Conservation (phyloP, 345 rosid species). For the Syzygium aqueum region DNA sequence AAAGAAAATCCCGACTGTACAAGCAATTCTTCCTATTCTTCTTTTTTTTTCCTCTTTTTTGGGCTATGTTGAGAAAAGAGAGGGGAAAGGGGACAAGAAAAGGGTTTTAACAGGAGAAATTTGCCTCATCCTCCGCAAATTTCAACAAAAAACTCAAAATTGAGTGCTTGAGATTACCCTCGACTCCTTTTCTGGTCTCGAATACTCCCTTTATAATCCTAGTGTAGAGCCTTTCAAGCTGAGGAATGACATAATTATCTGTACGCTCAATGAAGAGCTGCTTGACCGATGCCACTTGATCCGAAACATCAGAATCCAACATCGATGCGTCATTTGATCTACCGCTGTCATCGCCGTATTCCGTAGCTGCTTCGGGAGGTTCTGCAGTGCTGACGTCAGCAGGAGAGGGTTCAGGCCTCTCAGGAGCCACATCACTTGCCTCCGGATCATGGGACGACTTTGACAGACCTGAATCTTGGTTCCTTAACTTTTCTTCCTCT, state of each 20-base stretch:
- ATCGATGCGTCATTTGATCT: slow-evolving; percentile 19
- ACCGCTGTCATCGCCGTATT: background rate
- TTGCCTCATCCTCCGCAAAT: slow-evolving; percentile 57
- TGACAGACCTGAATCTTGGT: slow-evolving; percentile 32
- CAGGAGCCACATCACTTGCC: slow-evolving; percentile 21
- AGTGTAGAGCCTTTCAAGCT: slow-evolving; percentile 79
- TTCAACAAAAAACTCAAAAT: slow-evolving; percentile 79
- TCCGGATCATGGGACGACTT: slow-evolving; percentile 27
- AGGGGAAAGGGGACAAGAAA: background rate
- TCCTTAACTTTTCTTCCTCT: slow-evolving; percentile 43
- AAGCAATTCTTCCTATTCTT: slow-evolving; percentile 15
- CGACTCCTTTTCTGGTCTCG: slow-evolving; percentile 28
- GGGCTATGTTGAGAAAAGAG: background rate
- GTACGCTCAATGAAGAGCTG: slow-evolving; percentile 41
- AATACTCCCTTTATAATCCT: slow-evolving; percentile 70
- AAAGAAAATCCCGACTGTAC: slow-evolving; percentile 60
- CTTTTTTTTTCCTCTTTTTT: background rate
- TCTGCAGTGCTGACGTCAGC: slow-evolving; percentile 13
- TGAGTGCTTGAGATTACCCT: slow-evolving; percentile 47
- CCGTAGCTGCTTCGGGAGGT: slow-evolving; percentile 13
- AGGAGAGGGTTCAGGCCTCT: slow-evolving; percentile 22
- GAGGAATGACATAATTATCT: slow-evolving; percentile 57
- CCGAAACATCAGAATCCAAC: slow-evolving; percentile 34
- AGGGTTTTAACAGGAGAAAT: slow-evolving; percentile 41
- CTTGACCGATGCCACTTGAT: slow-evolving; percentile 34